These are phyloP conservation scores for Alternaria incomplexa DNA, from an alignment of 2,329 filamentous ascomycete species.

Conservation along the genomic window DNA sequence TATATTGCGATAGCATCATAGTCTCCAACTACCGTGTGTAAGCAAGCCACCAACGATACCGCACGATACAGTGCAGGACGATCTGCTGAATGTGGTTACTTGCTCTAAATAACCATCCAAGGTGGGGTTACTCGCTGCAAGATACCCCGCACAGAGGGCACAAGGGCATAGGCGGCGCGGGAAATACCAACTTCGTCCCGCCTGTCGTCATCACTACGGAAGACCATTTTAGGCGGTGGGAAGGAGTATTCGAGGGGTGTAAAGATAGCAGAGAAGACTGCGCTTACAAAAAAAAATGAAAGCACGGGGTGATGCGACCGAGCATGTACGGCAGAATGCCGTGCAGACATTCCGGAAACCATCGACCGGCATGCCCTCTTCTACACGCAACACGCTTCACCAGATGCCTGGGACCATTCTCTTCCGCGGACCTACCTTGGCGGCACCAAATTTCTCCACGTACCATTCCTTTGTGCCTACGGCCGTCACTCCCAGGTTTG, in stretches of 20 bases:
- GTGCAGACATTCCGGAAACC: neutral
- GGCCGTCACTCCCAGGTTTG: conserved; percentile 84
- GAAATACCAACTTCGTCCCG: neutral
- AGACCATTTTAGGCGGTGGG: neutral
- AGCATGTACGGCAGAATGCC: neutral
- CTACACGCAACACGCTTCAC: conserved; percentile 18
- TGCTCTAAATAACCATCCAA: neutral
- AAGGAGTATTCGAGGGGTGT: neutral
- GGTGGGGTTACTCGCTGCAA: conserved; percentile 1
- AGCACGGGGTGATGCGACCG: neutral
- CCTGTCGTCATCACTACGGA: neutral
- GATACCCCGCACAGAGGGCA: conserved; percentile 1
- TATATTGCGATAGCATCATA: neutral
- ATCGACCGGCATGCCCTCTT: neutral
- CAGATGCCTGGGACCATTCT: conserved; percentile 44
- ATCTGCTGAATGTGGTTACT: neutral
- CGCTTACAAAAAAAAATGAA: neutral
- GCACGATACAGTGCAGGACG: neutral
- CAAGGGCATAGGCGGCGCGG: neutral
- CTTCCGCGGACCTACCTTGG: conserved; percentile 35
- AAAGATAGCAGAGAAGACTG: neutral
- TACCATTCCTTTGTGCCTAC: conserved; percentile 71
- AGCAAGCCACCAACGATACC: neutral
- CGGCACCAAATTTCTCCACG: conserved; percentile 37
- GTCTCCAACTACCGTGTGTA: neutral